phyloP scores from a whole-genome alignment of 495 filamentous ascomycete species.

The Daldinia loculata region DNA sequence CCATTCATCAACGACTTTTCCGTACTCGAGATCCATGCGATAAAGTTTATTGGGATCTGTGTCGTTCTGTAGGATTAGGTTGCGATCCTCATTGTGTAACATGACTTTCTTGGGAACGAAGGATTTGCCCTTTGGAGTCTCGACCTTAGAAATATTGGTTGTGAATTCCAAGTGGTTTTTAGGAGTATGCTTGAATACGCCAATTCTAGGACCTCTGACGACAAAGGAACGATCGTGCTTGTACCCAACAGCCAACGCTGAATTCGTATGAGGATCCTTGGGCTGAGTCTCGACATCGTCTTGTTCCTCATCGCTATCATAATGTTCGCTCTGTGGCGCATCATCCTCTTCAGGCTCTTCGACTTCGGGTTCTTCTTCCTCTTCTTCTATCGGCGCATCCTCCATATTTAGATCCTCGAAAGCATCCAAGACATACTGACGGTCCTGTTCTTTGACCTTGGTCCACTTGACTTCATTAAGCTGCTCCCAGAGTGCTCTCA shows the following conservation, averaged over 20 bases:
- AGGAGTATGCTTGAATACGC: conserved; percentile 95
- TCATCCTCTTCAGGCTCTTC: conserved; percentile 71
- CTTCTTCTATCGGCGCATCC: conserved; percentile 68
- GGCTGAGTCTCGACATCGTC: conserved; percentile 79
- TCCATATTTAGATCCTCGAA: conserved; percentile 97
- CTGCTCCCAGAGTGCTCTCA: conserved; percentile 97
- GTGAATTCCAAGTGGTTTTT: conserved; percentile 95
- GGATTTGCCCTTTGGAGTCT: conserved; percentile 83
- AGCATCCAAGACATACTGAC: conserved; percentile 92
- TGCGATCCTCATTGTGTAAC: conserved; percentile 91
- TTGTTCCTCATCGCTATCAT: conserved; percentile 90
- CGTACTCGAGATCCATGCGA: conserved; percentile 97
- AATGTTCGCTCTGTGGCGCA: conserved; percentile 67
- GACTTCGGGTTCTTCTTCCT: conserved; percentile 70
- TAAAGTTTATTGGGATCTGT: conserved; percentile 91
- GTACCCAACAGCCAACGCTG: conserved; percentile 95
- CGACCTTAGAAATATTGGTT: conserved; percentile 96
- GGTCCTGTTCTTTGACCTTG: conserved; percentile 89
- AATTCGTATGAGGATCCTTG: conserved; percentile 88
- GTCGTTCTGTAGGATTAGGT: conserved; percentile 89
- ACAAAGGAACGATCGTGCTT: conserved; percentile 98
- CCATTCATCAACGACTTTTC: conserved; percentile 99
- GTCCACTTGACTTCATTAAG: conserved; percentile 93
- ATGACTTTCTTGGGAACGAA: conserved; percentile 98
- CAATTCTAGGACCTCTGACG: conserved; percentile 95